phyloP scores from a whole-genome alignment of 345 rosid genomes.

The Psidium friedrichsthalianum region DNA sequence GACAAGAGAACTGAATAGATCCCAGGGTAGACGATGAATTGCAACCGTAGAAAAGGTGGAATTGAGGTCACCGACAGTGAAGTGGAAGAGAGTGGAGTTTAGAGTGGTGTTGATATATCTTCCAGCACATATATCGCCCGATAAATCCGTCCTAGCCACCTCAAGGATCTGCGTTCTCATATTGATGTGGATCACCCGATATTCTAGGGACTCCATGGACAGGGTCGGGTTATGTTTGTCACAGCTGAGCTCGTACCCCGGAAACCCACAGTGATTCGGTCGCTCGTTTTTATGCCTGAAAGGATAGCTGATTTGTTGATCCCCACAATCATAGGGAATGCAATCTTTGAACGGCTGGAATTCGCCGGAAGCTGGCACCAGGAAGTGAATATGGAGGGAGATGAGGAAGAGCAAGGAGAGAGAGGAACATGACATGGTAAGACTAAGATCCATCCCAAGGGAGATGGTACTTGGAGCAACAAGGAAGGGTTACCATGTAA shows the following conservation, averaged over 20 bases:
- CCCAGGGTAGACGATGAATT: accelerated
- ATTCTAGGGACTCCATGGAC: not conserved
- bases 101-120: not conserved
- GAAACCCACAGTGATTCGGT: not conserved
- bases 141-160: not conserved
- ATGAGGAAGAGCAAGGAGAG: not conserved
- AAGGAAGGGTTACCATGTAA: no score
- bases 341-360: not conserved
- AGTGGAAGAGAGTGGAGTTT: not conserved
- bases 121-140: not conserved
- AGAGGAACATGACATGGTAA: not conserved
- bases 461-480: not conserved
- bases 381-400: not conserved
- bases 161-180: not conserved
- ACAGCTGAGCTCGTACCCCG: not conserved
- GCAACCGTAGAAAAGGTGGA: not conserved
- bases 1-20: not conserved
- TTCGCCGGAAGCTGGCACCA: accelerated
- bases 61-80: accelerated
- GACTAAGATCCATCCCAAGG: not conserved
- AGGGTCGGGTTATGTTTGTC: accelerated
- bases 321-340: not conserved
- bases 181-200: not conserved
- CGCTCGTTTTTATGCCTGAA: accelerated
- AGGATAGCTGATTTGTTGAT: not conserved